Evolutionary conservation across 345 rosid species (phyloP).

Genomic region (Gossypium longicalyx): DNA sequence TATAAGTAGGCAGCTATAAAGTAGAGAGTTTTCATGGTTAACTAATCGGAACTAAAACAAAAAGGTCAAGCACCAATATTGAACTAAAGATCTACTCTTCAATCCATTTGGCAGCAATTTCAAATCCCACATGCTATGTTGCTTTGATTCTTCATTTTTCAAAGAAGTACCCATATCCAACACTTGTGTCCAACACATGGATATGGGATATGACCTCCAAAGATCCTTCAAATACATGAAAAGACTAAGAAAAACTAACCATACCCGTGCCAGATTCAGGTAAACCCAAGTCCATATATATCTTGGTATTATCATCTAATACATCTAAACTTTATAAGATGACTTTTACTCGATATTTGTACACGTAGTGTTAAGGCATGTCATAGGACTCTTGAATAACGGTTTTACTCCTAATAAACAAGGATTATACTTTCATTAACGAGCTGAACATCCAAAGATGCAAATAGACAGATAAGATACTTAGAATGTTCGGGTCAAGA

Average conservation of each 20-base stretch:
- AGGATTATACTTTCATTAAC: background rate
- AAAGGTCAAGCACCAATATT: slow-evolving; percentile 2
- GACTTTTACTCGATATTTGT: background rate
- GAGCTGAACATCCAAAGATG: background rate
- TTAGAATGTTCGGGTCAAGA: background rate
- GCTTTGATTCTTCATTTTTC: too few species aligned
- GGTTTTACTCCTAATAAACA: background rate
- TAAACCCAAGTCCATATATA: too few species aligned
- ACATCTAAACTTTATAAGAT: background rate
- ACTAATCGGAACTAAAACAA: background rate
- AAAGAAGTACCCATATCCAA: too few species aligned
- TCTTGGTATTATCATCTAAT: background rate
- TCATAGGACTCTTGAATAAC: background rate
- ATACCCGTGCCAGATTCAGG: too few species aligned
- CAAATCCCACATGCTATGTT: too few species aligned
- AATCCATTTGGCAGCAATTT: background rate
- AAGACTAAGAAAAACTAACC: too few species aligned
- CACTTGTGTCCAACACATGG: too few species aligned
- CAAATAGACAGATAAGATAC: background rate
- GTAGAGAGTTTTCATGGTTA: background rate
- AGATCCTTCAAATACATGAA: too few species aligned
- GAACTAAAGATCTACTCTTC: background rate
- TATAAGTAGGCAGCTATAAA: slow-evolving; percentile 3
- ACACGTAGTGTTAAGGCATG: background rate
- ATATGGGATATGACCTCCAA: too few species aligned